These are phyloP conservation scores for Aspergillus transmontanensis DNA, from an alignment of 2,329 filamentous ascomycete species.

Conservation along the genomic window DNA sequence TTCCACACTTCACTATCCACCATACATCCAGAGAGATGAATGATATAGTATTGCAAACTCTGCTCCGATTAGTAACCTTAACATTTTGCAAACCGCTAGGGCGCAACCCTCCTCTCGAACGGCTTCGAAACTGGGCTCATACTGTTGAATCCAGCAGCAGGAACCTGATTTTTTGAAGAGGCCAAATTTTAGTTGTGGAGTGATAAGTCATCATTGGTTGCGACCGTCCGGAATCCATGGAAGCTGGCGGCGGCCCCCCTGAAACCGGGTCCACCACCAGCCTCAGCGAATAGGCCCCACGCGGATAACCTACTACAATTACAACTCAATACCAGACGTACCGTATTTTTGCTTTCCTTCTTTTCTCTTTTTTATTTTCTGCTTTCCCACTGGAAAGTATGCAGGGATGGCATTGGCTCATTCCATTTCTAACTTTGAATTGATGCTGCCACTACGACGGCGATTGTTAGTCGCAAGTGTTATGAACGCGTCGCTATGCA, in stretches of 20 bases:
- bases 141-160: not conserved
- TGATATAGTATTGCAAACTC: not conserved
- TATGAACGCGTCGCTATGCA: constrained; percentile 21
- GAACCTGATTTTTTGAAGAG: not conserved
- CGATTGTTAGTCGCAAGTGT: constrained; percentile 18
- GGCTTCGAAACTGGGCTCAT: not conserved
- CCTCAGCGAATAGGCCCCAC: constrained; percentile 5
- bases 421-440: constrained; percentile 15
- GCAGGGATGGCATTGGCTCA: constrained; percentile 32
- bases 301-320: constrained; percentile 1
- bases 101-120: not conserved
- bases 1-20: not conserved
- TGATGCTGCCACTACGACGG: constrained; percentile 7
- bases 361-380: not conserved
- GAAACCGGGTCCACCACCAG: constrained; percentile 30
- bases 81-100: not conserved
- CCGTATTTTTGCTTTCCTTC: not conserved
- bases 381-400: constrained; percentile 16
- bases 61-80: not conserved
- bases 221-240: constrained; percentile 7
- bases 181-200: not conserved
- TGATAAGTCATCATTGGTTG: constrained; percentile 2
- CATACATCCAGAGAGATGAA: not conserved
- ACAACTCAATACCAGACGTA: not conserved
- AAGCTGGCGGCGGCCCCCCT: constrained; percentile 27